Conservation (phyloP, 208 protist species). For the Crithidia fasciculata region DNA sequence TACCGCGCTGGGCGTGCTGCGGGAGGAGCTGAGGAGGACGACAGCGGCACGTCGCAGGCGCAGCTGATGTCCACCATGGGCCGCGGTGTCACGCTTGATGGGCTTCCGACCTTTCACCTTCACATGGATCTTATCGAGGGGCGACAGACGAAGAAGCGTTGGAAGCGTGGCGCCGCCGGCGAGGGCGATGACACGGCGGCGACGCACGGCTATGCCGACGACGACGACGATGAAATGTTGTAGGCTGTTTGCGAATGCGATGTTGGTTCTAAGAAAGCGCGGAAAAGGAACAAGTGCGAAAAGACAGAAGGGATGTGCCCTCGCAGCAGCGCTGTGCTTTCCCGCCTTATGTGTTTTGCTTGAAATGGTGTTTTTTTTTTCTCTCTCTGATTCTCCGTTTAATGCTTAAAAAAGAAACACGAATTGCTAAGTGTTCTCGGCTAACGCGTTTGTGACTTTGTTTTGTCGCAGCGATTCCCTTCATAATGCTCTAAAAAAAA, state of each 20-base stretch:
- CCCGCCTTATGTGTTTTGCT: neutral
- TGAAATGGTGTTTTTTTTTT: conserved; percentile 16
- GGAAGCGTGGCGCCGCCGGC: conserved; percentile 6
- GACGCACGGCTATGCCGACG: conserved; percentile 19
- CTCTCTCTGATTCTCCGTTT: neutral
- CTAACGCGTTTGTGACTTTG: neutral
- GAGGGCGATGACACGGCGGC: neutral
- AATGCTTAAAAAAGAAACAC: neutral
- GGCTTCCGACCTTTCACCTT: conserved; percentile 89
- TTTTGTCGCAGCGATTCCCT: too few relatives aligned
- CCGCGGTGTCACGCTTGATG: conserved; percentile 73
- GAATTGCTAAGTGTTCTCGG: neutral
- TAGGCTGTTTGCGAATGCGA: neutral
- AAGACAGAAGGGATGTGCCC: too few relatives aligned
- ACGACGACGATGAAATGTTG: conserved; percentile 36
- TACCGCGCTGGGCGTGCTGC: conserved; percentile 21
- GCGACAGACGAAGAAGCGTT: conserved; percentile 42
- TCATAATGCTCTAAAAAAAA: too few relatives aligned
- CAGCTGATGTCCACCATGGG: conserved; percentile 48
- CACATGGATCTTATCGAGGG: conserved; percentile 43
- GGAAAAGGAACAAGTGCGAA: too few relatives aligned
- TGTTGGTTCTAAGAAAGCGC: neutral
- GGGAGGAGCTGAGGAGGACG: conserved; percentile 18
- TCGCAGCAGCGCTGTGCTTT: too few relatives aligned
- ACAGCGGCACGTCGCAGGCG: conserved; percentile 26